Evolutionary conservation across 129 eudicot species (phyloP).

Genomic region (Escallonia herrerae): DNA sequence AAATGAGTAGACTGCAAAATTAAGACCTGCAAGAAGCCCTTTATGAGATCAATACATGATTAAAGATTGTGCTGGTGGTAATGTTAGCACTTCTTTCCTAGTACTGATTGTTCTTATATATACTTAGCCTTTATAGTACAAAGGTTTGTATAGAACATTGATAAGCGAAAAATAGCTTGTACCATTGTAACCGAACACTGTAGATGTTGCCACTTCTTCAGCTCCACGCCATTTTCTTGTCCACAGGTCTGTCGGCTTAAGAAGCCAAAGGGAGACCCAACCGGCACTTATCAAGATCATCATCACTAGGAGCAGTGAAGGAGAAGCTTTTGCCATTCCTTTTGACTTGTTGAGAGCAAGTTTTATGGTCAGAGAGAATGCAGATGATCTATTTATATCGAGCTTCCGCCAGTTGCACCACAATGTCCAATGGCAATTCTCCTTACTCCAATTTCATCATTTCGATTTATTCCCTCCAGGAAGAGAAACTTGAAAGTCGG

Average conservation of each 20-base stretch:
- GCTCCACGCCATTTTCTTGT: slow-evolving; percentile 72
- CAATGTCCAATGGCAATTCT: slow-evolving; percentile 11
- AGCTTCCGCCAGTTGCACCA: slow-evolving; percentile 23
- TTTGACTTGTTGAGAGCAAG: not conserved
- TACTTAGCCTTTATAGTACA: not conserved
- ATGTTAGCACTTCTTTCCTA: not conserved
- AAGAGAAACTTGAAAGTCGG: slow-evolving; percentile 24
- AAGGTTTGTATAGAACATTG: not conserved
- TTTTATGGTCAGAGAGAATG: not conserved
- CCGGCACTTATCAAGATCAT: slow-evolving; percentile 39
- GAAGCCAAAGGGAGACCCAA: slow-evolving; percentile 76
- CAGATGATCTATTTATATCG: slow-evolving; percentile 21
- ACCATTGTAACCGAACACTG: slow-evolving; percentile 64
- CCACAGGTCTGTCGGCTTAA: slow-evolving; percentile 83
- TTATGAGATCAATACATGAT: not conserved
- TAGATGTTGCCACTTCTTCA: slow-evolving; percentile 46
- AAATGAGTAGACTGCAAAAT: slow-evolving; percentile 64
- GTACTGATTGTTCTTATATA: not conserved
- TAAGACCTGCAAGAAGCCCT: slow-evolving; percentile 45
- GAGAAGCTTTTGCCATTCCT: slow-evolving; percentile 36
- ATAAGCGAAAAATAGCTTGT: slow-evolving; percentile 5
- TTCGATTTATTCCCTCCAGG: slow-evolving; percentile 4
- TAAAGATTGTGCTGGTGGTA: not conserved
- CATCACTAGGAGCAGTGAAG: slow-evolving; percentile 34
- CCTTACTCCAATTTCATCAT: slow-evolving; percentile 9